Base-by-base conservation (phyloP, 306 rosid species). In the Albizia julibrissin region DNA sequence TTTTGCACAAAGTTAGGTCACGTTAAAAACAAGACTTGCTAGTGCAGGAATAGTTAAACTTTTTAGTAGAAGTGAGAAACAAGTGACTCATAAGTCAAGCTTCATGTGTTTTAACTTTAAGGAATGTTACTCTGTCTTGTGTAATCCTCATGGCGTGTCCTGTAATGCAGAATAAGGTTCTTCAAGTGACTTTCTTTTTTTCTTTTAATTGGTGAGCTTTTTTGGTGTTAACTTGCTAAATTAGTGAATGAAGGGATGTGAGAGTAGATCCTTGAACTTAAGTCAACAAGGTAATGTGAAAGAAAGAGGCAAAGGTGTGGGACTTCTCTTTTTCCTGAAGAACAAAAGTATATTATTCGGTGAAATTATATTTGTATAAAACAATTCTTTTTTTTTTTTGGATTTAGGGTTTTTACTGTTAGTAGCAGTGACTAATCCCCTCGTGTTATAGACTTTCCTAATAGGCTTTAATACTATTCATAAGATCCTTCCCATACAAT, bases 371-470 rank as follows among this genome's bases (percentile, higher is more conserved):
- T 47, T 47, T 47, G 52, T 47, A 1, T 47, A 14, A 47, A 47
- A 47, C 19, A 47, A 6, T 37, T 6, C 8, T 37, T 37, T 37
- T 6, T 33, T 33, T 33, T 33, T 33, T 34, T 34, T 34, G 0
- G 5, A 1, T 0, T 0, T 5, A 34, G 0, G 8, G 8, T 29
- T 1, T 34, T 0, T 1, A 5, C 34, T 33, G 39, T 1, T 1
- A 0, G 8, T 34, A 34, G 1, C 6, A 34, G 1, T 37, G 0
- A 37, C 1, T 6, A 37, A 37, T 37, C 8, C 1, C 8, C 8
- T 37, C 40, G 0, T 1, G 6, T 5, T 1, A 1, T 37, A 37
- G 1, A 37, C 40, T 6, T 37, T 1, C 0, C 0, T 1, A 37
- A 37, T 0, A 1, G 1, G 0, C 6, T 5, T 34, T 6, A 37